Evolutionary conservation across 768 basidiomycete species (phyloP), one percentile per base, ranked within the genome.

Genomic region (Mycena polygramma): DNA sequence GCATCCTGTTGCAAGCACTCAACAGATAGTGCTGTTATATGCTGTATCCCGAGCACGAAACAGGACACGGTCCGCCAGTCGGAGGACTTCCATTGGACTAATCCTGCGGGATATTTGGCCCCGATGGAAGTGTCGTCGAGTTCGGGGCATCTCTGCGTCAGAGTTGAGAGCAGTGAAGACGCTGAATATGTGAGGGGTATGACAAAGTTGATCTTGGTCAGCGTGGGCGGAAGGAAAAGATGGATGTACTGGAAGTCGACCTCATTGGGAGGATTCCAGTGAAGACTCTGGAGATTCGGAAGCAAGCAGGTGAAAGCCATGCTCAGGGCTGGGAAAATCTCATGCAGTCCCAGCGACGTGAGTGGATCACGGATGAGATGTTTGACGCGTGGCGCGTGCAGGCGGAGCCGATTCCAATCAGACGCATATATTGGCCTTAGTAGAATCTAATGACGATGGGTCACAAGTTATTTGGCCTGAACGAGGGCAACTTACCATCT

Each of bases 231-330:
- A 24, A 52, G 51, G 24, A 52, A 52, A 24, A n/a, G 26, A 24
- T 52, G 15, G 20, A 52, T 52, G 51, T 52, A 52, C 51, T 52
- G 51, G 26, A 63, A 63, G 13, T 53, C 39, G 2, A 39, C 15
- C 20, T 52, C n/a, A 39, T 11, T 1, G 51, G 39, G 52, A 22
- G 24, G n/a, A n/a, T n/a, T 24, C 62, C 62, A 63, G 35, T 41
- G 17, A 14, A 63, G 49, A 20, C 51, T 19, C 19, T 30, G 51
- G 39, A 63, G 62, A n/a, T 63, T 63, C 39, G 37, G 62, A 24
- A 63, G 39, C 26, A 63, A 39, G 37, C 53, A 39, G 5, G 52
- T 8, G 62, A 24, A 30, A 24, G 24, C 22, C 22, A 26, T n/a
- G n/a, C n/a, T n/a, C n/a, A n/a, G 48, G 11, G 45, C 51, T 54